phyloP scores from a whole-genome alignment of 768 basidiomycete genomes.

The Pleurotus tuoliensis region DNA sequence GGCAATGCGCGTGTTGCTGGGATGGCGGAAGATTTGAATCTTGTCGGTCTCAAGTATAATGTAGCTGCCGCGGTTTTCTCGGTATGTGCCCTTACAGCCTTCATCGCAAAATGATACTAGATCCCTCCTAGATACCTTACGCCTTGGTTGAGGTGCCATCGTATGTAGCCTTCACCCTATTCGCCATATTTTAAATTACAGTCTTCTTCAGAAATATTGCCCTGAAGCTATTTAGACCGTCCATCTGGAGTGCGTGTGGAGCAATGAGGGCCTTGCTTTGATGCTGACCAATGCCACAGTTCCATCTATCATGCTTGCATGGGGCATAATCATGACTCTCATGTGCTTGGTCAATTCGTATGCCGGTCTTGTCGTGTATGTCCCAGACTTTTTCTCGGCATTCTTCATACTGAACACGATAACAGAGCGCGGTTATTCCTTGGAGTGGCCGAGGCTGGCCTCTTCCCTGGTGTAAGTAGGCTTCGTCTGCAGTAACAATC shows the following conservation, averaged over 20 bases:
- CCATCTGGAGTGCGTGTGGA: slow-evolving; percentile 20
- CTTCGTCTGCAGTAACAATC: not conserved
- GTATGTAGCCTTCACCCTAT: slow-evolving; percentile 9
- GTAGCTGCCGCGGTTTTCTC: slow-evolving; percentile 25
- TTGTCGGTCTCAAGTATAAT: slow-evolving; percentile 22
- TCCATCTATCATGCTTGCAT: slow-evolving; percentile 22
- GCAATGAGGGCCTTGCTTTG: not conserved
- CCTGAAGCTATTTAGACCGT: slow-evolving; percentile 22
- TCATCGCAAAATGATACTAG: too few relatives aligned
- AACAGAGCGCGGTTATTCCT: slow-evolving; percentile 34
- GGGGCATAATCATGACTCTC: slow-evolving; percentile 24
- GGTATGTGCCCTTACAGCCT: slow-evolving; percentile 9
- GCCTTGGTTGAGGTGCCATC: slow-evolving; percentile 24
- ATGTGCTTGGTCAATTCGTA: slow-evolving; percentile 24
- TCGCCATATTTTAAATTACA: too few relatives aligned
- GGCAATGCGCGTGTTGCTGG: slow-evolving; percentile 23
- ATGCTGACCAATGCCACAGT: slow-evolving; percentile 10
- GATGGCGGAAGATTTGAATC: slow-evolving; percentile 21
- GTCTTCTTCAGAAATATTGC: slow-evolving; percentile 16
- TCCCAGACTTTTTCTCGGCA: not conserved
- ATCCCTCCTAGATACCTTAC: slow-evolving; percentile 20
- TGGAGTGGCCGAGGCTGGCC: slow-evolving; percentile 35
- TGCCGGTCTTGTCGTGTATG: slow-evolving; percentile 19
- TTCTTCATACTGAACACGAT: not conserved
- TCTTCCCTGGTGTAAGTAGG: slow-evolving; percentile 32